Conservation (phyloP, 495 filamentous ascomycete species). For the Penicillium lividum region DNA sequence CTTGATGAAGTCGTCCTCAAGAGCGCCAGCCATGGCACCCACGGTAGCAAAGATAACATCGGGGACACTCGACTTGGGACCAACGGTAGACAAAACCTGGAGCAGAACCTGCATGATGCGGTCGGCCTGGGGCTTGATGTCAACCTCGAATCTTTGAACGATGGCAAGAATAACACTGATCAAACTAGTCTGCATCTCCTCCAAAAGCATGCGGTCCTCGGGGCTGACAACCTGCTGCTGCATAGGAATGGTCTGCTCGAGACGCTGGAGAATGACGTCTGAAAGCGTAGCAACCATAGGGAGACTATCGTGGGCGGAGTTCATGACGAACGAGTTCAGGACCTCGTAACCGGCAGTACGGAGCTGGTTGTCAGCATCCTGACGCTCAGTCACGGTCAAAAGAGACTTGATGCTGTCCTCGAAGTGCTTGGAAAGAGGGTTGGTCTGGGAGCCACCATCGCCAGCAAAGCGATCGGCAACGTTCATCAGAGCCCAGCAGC, state of each 20-base stretch:
- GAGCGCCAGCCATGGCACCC: slow-evolving; percentile 78
- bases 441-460: slow-evolving; percentile 72
- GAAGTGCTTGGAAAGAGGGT: slow-evolving; percentile 88
- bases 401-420: slow-evolving; percentile 86
- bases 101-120: slow-evolving; percentile 89
- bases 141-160: slow-evolving; percentile 85
- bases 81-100: slow-evolving; percentile 73
- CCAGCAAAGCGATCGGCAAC: slow-evolving; percentile 92
- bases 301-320: slow-evolving; percentile 83
- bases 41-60: slow-evolving; percentile 90
- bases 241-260: slow-evolving; percentile 89
- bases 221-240: slow-evolving; percentile 93
- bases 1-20: slow-evolving; percentile 89
- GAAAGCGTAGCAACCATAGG: slow-evolving; percentile 76
- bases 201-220: slow-evolving; percentile 89
- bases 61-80: slow-evolving; percentile 88
- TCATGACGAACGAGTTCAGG: slow-evolving; percentile 87
- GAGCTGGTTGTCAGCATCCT: slow-evolving; percentile 86
- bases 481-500: slow-evolving; percentile 99
- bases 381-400: slow-evolving; percentile 77
- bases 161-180: slow-evolving; percentile 88
- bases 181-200: slow-evolving; percentile 97
- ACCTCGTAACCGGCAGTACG: slow-evolving; percentile 99
- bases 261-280: slow-evolving; percentile 79
- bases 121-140: slow-evolving; percentile 88